These are phyloP conservation scores for Capsella rubella DNA, from an alignment of 441 rosid species.

Conservation along the genomic window DNA sequence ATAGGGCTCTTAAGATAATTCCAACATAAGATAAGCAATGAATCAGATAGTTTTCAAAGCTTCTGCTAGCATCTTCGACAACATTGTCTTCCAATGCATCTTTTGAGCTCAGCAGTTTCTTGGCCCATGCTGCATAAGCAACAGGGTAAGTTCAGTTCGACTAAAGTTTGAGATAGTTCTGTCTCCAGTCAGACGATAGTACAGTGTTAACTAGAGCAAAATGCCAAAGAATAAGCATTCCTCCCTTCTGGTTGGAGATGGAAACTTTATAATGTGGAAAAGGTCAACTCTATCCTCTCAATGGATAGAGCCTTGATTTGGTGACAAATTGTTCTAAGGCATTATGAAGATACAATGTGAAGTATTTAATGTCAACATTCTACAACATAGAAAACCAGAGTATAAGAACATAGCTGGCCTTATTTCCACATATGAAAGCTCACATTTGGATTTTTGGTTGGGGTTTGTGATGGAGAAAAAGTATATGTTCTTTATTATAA, in stretches of 20 bases:
- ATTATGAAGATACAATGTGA: slow-evolving; percentile 2
- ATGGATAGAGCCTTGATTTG: background rate
- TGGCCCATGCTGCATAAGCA: slow-evolving; percentile 2
- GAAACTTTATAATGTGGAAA: too few species aligned
- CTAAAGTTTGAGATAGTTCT: background rate
- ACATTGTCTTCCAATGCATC: slow-evolving; percentile 43
- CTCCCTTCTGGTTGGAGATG: too few species aligned
- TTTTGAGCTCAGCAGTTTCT: slow-evolving; percentile 32
- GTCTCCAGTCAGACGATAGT: background rate
- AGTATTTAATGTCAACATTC: slow-evolving; percentile 16
- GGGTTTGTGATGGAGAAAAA: slow-evolving; percentile 20
- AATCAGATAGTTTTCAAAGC: slow-evolving; percentile 80
- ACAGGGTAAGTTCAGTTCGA: background rate
- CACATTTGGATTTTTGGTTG: slow-evolving; percentile 13
- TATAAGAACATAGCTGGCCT: slow-evolving; percentile 16
- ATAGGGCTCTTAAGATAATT: slow-evolving; percentile 62
- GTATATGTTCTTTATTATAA: slow-evolving; percentile 35
- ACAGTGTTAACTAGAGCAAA: too few species aligned
- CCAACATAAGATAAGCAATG: slow-evolving; percentile 67
- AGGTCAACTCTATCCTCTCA: too few species aligned
- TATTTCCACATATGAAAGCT: slow-evolving; percentile 18
- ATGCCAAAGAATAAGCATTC: too few species aligned
- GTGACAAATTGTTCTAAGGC: background rate
- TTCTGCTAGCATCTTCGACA: slow-evolving; percentile 72
- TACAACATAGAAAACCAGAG: slow-evolving; percentile 16